Conservation (phyloP, 2,329 filamentous ascomycete genomes). For the Zalaria sp. region DNA sequence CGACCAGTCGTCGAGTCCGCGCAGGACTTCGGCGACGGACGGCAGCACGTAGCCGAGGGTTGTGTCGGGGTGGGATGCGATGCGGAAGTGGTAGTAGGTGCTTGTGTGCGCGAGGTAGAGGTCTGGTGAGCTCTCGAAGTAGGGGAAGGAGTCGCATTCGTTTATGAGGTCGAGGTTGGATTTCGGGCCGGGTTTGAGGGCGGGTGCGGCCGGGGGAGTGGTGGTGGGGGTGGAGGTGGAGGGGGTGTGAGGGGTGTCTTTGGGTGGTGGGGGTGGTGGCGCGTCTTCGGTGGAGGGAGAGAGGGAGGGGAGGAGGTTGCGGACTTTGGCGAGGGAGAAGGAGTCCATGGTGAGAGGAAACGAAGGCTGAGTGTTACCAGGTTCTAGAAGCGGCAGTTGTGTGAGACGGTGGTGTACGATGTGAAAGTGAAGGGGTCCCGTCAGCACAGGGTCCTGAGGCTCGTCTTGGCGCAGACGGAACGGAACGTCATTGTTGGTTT, state of each 20-base stretch:
- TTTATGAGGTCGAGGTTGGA: constrained; percentile 41
- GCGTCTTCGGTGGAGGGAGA: constrained; percentile 2
- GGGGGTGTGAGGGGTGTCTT: no score
- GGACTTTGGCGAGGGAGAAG: constrained; percentile 18
- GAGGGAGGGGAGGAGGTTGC: constrained; percentile 15
- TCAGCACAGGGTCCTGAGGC: no score
- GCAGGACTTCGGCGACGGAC: constrained; percentile 44
- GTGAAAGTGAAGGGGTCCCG: no score
- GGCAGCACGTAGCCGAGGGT: constrained; percentile 46
- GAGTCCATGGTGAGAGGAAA: constrained; percentile 8
- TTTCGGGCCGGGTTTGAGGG: constrained; percentile 14
- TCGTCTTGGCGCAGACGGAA: no score
- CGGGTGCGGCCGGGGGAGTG: constrained; percentile 8
- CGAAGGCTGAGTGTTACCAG: no score
- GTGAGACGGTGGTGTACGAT: no score
- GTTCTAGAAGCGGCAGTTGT: no score
- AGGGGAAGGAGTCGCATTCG: constrained; percentile 58
- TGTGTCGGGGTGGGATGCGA: constrained; percentile 48
- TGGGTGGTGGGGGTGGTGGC: no score
- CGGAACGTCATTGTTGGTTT: no score
- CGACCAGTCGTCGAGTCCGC: constrained; percentile 44
- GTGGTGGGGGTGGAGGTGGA: constrained; percentile 8
- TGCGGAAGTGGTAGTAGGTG: constrained; percentile 50
- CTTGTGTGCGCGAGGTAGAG: constrained; percentile 33
- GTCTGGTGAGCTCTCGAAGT: constrained; percentile 46